Evolutionary conservation across 2,329 filamentous ascomycete species (phyloP), one percentile per base, ranked within the genome.

Genomic region (Trichoderma koningii): DNA sequence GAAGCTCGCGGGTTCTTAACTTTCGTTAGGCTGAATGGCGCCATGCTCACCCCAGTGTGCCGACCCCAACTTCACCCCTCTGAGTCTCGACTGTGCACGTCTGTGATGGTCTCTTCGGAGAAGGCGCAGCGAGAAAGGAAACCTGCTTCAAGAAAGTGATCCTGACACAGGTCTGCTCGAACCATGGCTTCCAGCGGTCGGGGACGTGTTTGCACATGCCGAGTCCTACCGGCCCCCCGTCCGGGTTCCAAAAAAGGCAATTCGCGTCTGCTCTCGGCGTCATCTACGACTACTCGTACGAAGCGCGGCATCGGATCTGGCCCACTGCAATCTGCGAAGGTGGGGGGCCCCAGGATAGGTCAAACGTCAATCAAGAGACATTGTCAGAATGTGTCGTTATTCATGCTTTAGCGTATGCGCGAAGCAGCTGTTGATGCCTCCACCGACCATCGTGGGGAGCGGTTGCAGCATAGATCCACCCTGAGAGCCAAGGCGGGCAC

Each of bases 291-390:
- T n/a, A n/a, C n/a, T n/a, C n/a, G 21, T 14, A 56, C 53, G 56
- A 60, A 38, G 57, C 57, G 38, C 23, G 30, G 42, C 57, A 28
- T 56, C 55, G 63, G 59, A 64, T 64, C 53, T 64, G 44, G 62
- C 62, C 52, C 62, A 19, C 47, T 50, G 41, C 28, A 23, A 52
- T 52, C 47, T 52, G 34, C 47, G 21, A 44, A n/a, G 34, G 21
- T 12, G 56, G 38, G 56, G 56, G 15, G 45, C 47, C 45, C 30
- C 9, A 17, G 19, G n/a, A 19, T 26, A 52, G 26, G 7, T 15
- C 34, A 45, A 61, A 61, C 30, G 34, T 21, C 55, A 45, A 47
- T 21, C 17, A 14, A 52, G 45, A 57, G 23, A 23, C 21, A 23
- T 23, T 23, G 21, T 23, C 21, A 23, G n/a, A 23, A 26, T 42